Percentiles rank a stretch among this genome's conserved stretches.
phyloP scores from a whole-genome alignment of 202 grass and related monocot genomes.

The Zizania palustris region DNA sequence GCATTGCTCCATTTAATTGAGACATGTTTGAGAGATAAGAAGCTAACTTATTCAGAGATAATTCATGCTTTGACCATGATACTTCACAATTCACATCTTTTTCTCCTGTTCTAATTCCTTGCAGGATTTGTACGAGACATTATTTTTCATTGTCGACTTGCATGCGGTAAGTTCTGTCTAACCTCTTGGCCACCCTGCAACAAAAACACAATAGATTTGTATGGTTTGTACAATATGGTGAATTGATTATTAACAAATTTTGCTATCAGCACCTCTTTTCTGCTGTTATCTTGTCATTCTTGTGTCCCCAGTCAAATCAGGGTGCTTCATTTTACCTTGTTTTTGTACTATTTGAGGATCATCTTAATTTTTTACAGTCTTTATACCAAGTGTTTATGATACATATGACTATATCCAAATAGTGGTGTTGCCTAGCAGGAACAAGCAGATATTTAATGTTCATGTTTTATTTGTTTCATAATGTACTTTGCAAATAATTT shows the following conservation, averaged over 20 bases:
- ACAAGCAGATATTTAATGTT: background rate
- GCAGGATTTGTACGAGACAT: slow-evolving; percentile 91
- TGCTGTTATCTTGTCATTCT: background rate
- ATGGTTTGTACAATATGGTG: slow-evolving; percentile 10
- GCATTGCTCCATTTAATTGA: slow-evolving; percentile 23
- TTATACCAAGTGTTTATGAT: slow-evolving; percentile 13
- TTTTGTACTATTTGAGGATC: slow-evolving; percentile 25
- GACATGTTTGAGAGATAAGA: slow-evolving; percentile 34
- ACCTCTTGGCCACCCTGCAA: slow-evolving; percentile 18
- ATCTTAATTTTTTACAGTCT: slow-evolving; percentile 29
- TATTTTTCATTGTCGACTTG: slow-evolving; percentile 98
- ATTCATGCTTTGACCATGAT: slow-evolving; percentile 6
- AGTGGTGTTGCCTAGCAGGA: slow-evolving; percentile 16
- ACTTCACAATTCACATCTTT: slow-evolving; percentile 34
- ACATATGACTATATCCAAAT: background rate
- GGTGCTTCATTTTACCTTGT: slow-evolving; percentile 29
- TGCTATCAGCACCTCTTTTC: background rate
- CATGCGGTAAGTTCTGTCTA: slow-evolving; percentile 69
- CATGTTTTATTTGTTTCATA: background rate
- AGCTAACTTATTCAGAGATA: slow-evolving; percentile 1
- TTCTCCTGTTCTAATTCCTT: slow-evolving; percentile 34
- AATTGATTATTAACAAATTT: slow-evolving; percentile 17
- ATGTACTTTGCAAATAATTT: slow-evolving; percentile 13
- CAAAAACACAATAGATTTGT: background rate
- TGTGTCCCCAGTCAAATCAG: background rate